Base-by-base conservation (phyloP, 495 filamentous ascomycete genomes). In the Penicillium riverlandense region DNA sequence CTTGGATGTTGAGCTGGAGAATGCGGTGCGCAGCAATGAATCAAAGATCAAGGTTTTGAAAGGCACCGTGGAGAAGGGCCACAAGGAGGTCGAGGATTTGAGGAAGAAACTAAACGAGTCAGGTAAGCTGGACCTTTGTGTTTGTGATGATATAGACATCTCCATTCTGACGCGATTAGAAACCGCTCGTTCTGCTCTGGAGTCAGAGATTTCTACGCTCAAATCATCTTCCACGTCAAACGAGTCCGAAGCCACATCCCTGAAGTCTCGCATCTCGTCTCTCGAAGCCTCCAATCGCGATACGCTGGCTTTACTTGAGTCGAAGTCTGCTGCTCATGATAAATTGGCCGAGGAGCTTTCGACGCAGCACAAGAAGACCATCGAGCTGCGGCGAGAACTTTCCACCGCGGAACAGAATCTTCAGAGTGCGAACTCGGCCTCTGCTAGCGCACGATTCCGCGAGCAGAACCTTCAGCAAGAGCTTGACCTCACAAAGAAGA, bases 261-360 rank as follows among this genome's bases (percentile, higher is more conserved):
- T 96, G 6, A 82, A 86, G 42, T 76, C 83, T 30, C 87, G 91
- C 38, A 88, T 97, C 50, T 59, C 82, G 4, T 84, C 88, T 3
- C 77, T 99, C 0, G 92, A 99, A 62, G 80, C 85, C 8, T 91
- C 90, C 13, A 96, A 96, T 52, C 79, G 91, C 35, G 90, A 96
- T 50, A 90, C 87, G 5, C 65, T 96, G 1, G 82, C 84, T 11
- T 77, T 96, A 11, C 79, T 96, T 28, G 92, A 97, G 52, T 83
- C 88, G 9, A 96, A 96, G 59, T 84, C 85, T 28, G 78, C 78
- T 1, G 86, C 88, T n/a, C 84, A 96, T 52, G 88, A 96, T 43
- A 77, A 75, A 34, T 76, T 99, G 2, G 80, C 88, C 1, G 82
- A 90, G 47, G 92, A 99, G 52, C 79, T 97, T 16, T 80, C 88